phyloP scores from a whole-genome alignment of 2,329 filamentous ascomycete species.

The Aureobasidium sp. region DNA sequence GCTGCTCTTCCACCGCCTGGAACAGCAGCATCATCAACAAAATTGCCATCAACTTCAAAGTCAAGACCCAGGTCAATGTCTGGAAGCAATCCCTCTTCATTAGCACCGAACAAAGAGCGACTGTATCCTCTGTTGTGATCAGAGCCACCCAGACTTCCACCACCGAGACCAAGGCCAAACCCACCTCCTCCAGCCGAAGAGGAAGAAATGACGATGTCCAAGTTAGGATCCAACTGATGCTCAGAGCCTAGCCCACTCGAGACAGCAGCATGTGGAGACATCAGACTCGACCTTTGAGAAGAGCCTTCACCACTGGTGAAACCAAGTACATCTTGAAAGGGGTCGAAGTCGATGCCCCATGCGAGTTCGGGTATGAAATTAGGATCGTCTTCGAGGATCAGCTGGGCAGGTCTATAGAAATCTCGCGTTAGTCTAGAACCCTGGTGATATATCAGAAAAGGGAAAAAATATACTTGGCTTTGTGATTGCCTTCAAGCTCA shows the following conservation, averaged over 20 bases:
- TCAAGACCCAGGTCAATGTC: slow-evolving; percentile 17
- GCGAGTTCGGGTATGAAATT: slow-evolving; percentile 62
- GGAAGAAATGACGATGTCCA: slow-evolving; percentile 39
- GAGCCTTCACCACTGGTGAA: slow-evolving; percentile 32
- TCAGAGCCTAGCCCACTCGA: slow-evolving; percentile 21
- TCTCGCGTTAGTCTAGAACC: background rate
- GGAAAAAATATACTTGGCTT: slow-evolving; percentile 51
- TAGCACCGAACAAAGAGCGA: background rate
- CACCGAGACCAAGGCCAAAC: background rate
- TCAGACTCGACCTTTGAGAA: slow-evolving; percentile 26
- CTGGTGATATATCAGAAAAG: background rate
- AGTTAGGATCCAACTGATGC: slow-evolving; percentile 10
- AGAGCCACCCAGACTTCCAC: background rate
- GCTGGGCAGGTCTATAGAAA: slow-evolving; percentile 58
- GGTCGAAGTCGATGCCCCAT: slow-evolving; percentile 49
- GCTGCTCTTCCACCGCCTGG: background rate
- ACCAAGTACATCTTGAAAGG: slow-evolving; percentile 38
- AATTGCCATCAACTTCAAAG: slow-evolving; percentile 54
- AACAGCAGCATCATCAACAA: slow-evolving; percentile 34
- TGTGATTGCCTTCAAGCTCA: slow-evolving; percentile 59
- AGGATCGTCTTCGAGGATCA: slow-evolving; percentile 75
- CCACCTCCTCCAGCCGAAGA: slow-evolving; percentile 14
- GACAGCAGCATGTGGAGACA: slow-evolving; percentile 30
- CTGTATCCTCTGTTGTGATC: background rate
- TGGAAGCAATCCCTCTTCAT: slow-evolving; percentile 22